Conservation (phyloP, 192 early-diverging fungal genomes). For the Gaertneriomyces semiglobifer region DNA sequence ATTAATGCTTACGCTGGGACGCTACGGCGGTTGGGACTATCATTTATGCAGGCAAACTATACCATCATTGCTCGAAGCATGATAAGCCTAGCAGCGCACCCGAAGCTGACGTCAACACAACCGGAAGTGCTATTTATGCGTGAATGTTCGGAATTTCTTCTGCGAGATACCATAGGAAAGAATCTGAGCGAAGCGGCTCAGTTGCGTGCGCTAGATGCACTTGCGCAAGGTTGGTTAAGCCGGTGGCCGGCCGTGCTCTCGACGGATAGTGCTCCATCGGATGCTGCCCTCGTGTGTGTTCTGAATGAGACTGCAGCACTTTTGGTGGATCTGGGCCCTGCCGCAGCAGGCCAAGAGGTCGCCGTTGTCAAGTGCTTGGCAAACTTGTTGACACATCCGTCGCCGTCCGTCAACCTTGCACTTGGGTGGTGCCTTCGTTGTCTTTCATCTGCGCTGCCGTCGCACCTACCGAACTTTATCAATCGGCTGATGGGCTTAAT, state of each 20-base stretch:
- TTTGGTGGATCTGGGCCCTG: constrained; percentile 73
- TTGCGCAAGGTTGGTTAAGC: constrained; percentile 57
- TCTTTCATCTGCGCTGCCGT: constrained; percentile 64
- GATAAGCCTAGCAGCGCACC: constrained; percentile 52
- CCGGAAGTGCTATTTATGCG: constrained; percentile 60
- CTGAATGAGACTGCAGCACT: constrained; percentile 72
- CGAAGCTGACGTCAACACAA: constrained; percentile 47
- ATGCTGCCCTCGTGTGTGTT: constrained; percentile 65
- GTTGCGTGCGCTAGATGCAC: constrained; percentile 58
- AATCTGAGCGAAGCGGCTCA: constrained; percentile 79
- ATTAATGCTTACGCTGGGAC: constrained; percentile 75
- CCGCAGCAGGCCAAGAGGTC: constrained; percentile 60
- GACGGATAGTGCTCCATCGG: constrained; percentile 34
- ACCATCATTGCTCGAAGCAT: constrained; percentile 63
- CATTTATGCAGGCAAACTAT: constrained; percentile 74
- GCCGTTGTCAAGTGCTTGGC: constrained; percentile 66
- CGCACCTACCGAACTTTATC: constrained; percentile 60
- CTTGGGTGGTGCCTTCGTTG: constrained; percentile 68
- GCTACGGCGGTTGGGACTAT: constrained; percentile 66
- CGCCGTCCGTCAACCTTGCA: constrained; percentile 67
- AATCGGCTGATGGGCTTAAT: constrained; percentile 62
- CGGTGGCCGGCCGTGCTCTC: constrained; percentile 35
- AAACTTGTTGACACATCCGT: constrained; percentile 64
- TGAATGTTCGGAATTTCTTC: constrained; percentile 58
- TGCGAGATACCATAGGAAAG: constrained; percentile 73